Base-by-base conservation (phyloP, 805 yeast genomes). In the Starmerella vitae region DNA sequence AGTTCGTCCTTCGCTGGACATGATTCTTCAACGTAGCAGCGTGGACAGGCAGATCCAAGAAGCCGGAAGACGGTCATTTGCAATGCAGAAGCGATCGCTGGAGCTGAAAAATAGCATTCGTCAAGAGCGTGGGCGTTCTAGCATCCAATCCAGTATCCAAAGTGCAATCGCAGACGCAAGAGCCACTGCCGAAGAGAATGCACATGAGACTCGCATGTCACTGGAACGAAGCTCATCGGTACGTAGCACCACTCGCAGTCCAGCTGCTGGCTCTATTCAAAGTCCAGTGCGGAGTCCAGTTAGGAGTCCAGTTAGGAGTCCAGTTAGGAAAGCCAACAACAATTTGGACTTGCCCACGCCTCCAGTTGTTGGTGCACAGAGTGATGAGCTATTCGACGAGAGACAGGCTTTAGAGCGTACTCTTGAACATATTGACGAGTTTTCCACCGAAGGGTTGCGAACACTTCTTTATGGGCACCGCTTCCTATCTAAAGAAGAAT, bases 371-470 rank as follows among this genome's bases (percentile, higher is more conserved):
- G 30, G 15, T 21, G 8, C 28, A 29, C 38, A 27, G 12, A 24
- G 15, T 19, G 3, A 5, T 22, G 15, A 17, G 18, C 64, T 81
- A 8, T 55, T 68, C 15, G 79, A 83, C 50, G 93, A 83, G 13
- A 84, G 76, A 46, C 82, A 73, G 52, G 65, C 88, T 3, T 54
- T 86, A 28, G 95, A 85, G 55, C 74, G 72, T 47, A 88, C 97
- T 0, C 63, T 93, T 40, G 81, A 83, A 50, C 94, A 93, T 46
- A 72, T 91, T 43, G 97, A 91, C 50, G 93, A 83, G 43, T 91
- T 86, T 59, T 85, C 96, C 0, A 79, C 93, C 0, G 96, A 88
- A 46, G 99, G 99, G 1, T 64, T 91, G 42, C 71, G 99, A 54
- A 91, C 99, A 0, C 68, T 91, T 47, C 57, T 91, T 45, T 91